Evolutionary conservation across 2,329 filamentous ascomycete genomes (phyloP), one percentile per base, ranked within the genome.

Genomic region (Tetracladium maxilliforme): DNA sequence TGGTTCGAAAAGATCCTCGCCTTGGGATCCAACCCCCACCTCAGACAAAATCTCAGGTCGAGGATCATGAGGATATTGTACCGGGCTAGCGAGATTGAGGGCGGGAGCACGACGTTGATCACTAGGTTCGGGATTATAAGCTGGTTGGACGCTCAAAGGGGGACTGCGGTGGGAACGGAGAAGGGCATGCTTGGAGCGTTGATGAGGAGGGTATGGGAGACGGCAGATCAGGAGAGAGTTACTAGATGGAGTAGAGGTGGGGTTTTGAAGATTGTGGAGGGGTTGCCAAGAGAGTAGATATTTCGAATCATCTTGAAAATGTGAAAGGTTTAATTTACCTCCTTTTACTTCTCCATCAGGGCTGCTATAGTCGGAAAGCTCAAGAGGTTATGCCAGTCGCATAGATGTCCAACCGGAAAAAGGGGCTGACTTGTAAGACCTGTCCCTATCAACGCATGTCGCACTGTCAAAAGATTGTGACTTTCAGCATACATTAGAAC

Each of bases 1-100:
- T 68, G 83, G 28, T 80, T 92, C 38, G 81, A 92, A 47, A 72
- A 79, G 33, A 47, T 90, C 3, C 58, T 90, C 22, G 67, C 70
- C 2, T 52, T 83, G 13, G 82, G 74, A 26, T 60, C 60, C 17
- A 80, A 77, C 21, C 68, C 76, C 0, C 73, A 71, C 27, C 60
- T 80, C 31, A 58, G 65, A 4, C 24, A 31, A 16, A 56, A 61
- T 10, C 54, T 76, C 10, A 69, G 70, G 30, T 69, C 66, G 26
- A 70, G 73, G 35, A 50, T 70, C 10, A 42, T 70, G 15, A 49
- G 53, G 42, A 61, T 90, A 13, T 36, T 92, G 10, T 75, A 74
- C 39, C 64, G 76, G 20, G 71, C 74, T 4, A 72, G 70, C 0
- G 63, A 61, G 22, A 66, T 86, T 16, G 64, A 72, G 16, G 72